phyloP scores from a whole-genome alignment of 2,329 filamentous ascomycete genomes.

The Chaetothyriales sp. region DNA sequence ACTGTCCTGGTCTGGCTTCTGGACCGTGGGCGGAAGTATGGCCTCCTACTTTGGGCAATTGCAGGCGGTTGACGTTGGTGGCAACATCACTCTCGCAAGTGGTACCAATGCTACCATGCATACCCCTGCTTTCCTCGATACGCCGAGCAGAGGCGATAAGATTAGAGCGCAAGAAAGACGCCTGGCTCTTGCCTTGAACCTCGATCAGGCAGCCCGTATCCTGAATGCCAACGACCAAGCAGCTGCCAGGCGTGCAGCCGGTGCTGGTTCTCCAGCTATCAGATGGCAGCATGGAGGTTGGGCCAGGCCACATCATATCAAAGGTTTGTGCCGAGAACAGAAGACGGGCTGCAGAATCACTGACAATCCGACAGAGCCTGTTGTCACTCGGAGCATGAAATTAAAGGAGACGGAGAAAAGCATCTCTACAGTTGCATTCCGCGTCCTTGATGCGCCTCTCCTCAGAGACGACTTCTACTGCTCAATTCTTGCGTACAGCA shows the following conservation, averaged over 20 bases:
- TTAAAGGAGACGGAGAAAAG: conserved; percentile 22
- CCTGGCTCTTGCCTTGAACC: conserved; percentile 64
- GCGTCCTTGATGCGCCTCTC: conserved; percentile 73
- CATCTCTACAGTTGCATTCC: conserved; percentile 61
- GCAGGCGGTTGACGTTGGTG: conserved; percentile 42
- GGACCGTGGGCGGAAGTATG: conserved; percentile 59
- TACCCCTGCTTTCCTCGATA: conserved; percentile 40
- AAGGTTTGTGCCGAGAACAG: neutral
- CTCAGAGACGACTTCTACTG: conserved; percentile 96
- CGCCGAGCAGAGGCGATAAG: conserved; percentile 41
- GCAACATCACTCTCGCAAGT: conserved; percentile 49
- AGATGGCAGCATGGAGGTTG: neutral
- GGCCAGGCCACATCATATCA: neutral
- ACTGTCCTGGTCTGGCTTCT: conserved; percentile 54
- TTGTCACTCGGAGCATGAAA: neutral
- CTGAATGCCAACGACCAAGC: conserved; percentile 29
- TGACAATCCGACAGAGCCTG: conserved; percentile 4
- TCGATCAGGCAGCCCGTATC: conserved; percentile 54
- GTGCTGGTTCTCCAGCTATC: neutral
- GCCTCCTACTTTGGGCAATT: conserved; percentile 35
- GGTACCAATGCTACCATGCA: conserved; percentile 56
- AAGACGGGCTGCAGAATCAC: neutral
- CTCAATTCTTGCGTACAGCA: conserved; percentile 73
- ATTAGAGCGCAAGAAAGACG: conserved; percentile 55
- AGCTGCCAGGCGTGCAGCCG: neutral